A percentile compares a stretch with the other conserved stretches of the same genome.
Evolutionary conservation across 2,329 filamentous ascomycete genomes (phyloP).

Genomic region (Calonectria multiphialidica): DNA sequence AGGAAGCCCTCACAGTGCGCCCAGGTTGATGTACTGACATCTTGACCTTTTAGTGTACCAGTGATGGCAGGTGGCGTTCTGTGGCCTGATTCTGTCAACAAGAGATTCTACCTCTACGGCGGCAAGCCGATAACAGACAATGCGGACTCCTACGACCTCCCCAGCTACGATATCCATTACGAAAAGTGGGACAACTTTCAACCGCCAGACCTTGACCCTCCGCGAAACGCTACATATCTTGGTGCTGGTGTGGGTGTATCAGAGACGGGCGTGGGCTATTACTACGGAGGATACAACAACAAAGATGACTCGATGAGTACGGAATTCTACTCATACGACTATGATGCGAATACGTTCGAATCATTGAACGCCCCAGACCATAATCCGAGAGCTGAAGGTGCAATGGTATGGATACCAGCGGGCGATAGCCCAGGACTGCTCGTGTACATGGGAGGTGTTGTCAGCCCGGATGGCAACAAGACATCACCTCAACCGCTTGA

Average conservation of each 20-base stretch:
- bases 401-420: background rate
- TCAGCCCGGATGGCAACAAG: background rate
- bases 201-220: slow-evolving; percentile 37
- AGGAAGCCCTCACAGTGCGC: background rate
- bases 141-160: background rate
- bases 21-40: background rate
- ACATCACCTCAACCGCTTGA: background rate
- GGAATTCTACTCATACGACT: slow-evolving; percentile 11
- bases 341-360: slow-evolving; percentile 2
- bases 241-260: slow-evolving; percentile 67
- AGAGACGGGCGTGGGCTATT: slow-evolving; percentile 66
- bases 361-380: background rate
- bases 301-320: slow-evolving; percentile 58
- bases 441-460: background rate
- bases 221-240: slow-evolving; percentile 53
- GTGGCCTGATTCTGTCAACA: slow-evolving; percentile 71
- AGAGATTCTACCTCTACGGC: slow-evolving; percentile 70
- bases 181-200: slow-evolving; percentile 65
- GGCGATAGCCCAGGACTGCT: background rate
- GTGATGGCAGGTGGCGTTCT: slow-evolving; percentile 55
- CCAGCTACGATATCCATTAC: slow-evolving; percentile 65
- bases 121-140: slow-evolving; percentile 61
- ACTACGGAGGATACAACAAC: slow-evolving; percentile 71
- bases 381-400: slow-evolving; percentile 47
- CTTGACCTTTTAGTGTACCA: slow-evolving; percentile 56